Evolutionary conservation across 345 rosid genomes (phyloP).

Genomic region (Excoecaria agallocha): DNA sequence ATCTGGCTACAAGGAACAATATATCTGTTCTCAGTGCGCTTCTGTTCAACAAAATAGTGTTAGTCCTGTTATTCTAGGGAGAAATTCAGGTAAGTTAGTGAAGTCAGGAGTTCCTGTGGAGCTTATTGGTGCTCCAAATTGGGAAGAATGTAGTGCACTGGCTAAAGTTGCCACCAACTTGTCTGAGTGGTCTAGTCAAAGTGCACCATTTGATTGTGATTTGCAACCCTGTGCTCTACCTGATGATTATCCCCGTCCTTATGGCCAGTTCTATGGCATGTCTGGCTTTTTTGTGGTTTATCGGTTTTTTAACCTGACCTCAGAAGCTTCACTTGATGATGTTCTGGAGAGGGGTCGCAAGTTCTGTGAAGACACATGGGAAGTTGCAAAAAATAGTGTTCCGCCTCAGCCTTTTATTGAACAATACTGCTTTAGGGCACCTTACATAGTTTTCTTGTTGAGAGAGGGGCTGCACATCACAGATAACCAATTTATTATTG

Average conservation of each 20-base stretch:
- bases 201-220: conserved; percentile 74
- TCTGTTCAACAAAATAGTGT: conserved; percentile 40
- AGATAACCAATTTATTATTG: conserved; percentile 68
- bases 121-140: conserved; percentile 82
- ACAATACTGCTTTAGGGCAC: conserved; percentile 98
- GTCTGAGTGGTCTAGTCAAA: conserved; percentile 75
- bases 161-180: conserved; percentile 79
- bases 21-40: conserved; percentile 70
- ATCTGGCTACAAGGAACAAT: conserved; percentile 71
- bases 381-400: conserved; percentile 74
- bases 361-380: conserved; percentile 83
- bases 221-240: conserved; percentile 92
- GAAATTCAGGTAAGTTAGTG: conserved; percentile 41
- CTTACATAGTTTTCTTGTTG: conserved; percentile 71
- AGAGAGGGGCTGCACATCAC: conserved; percentile 92
- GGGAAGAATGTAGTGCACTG: conserved; percentile 76
- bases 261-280: conserved; percentile 84
- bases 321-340: conserved; percentile 89
- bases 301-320: conserved; percentile 73
- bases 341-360: conserved; percentile 80
- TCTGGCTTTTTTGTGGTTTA: conserved; percentile 95
- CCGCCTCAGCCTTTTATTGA: conserved; percentile 94
- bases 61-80: conserved; percentile 43
- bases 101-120: conserved; percentile 62
- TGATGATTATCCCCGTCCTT: conserved; percentile 69